Percentiles rank a stretch among this genome's conserved stretches.
phyloP scores from a whole-genome alignment of 352 stramenopile genomes.

The Globisporangium irregulare region DNA sequence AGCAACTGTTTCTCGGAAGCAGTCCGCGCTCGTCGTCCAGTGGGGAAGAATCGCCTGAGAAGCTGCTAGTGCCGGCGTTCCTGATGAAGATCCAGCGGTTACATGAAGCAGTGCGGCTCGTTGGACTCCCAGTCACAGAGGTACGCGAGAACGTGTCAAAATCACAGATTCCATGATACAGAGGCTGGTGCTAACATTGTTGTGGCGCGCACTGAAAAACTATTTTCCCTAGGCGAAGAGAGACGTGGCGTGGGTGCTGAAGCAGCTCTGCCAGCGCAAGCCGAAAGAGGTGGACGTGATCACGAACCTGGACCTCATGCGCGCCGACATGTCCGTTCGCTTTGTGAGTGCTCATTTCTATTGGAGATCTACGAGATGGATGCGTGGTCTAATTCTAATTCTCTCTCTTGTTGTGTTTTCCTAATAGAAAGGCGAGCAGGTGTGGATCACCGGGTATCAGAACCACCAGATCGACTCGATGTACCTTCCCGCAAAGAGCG shows the following conservation, averaged over 20 bases:
- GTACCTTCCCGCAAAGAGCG: constrained; percentile 56
- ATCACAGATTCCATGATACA: not conserved
- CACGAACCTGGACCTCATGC: constrained; percentile 77
- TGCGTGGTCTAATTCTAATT: not conserved
- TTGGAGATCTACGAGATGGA: not conserved
- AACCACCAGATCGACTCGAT: constrained; percentile 77
- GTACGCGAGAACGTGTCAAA: not conserved
- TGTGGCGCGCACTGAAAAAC: too few relatives aligned
- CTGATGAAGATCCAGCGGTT: constrained; percentile 26
- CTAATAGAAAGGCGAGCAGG: constrained; percentile 66
- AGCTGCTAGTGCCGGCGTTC: constrained; percentile 27
- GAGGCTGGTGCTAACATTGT: not conserved
- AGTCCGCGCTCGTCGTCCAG: not conserved
- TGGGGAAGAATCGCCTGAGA: constrained; percentile 4
- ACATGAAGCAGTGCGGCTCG: constrained; percentile 31
- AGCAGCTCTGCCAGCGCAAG: constrained; percentile 47
- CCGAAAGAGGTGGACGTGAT: constrained; percentile 51
- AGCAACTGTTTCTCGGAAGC: constrained; percentile 42
- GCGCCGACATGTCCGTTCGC: constrained; percentile 67
- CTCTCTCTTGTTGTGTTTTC: not conserved
- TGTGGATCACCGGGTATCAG: constrained; percentile 68
- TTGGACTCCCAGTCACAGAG: constrained; percentile 40
- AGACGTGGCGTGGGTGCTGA: constrained; percentile 50
- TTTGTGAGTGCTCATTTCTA: constrained; percentile 50
- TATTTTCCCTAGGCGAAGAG: constrained; percentile 10